A percentile compares a stretch with the other conserved stretches of the same genome.
Evolutionary conservation across 148 eudicot species (phyloP).

Genomic region (Tetragonia tetragonoides): DNA sequence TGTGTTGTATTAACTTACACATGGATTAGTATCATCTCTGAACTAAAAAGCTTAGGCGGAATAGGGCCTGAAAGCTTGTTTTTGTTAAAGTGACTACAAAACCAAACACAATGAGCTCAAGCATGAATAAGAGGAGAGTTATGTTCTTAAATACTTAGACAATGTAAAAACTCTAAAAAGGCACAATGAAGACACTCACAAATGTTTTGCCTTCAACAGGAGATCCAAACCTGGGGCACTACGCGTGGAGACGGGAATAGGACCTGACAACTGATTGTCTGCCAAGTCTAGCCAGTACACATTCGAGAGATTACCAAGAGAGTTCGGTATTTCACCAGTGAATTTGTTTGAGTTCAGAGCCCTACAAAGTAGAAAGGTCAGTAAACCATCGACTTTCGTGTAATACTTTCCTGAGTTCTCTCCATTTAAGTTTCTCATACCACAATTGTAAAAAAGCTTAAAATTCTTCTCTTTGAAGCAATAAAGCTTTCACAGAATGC

Average conservation of each 20-base stretch:
- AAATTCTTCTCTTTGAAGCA: background rate
- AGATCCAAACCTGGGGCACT: constrained; percentile 63
- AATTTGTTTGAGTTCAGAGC: constrained; percentile 86
- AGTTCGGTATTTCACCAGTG: constrained; percentile 66
- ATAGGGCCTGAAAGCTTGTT: constrained; percentile 78
- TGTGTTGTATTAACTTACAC: constrained; percentile 45
- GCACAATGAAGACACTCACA: constrained; percentile 45
- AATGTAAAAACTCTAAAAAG: background rate
- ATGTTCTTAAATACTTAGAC: background rate
- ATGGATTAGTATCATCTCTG: constrained; percentile 72
- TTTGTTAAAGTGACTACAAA: constrained; percentile 82
- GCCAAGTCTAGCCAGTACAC: constrained; percentile 92
- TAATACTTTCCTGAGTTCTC: too few species aligned
- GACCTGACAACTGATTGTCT: constrained; percentile 72
- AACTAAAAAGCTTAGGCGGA: constrained; percentile 63
- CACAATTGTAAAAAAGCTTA: background rate
- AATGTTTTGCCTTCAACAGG: constrained; percentile 71
- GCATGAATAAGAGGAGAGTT: background rate
- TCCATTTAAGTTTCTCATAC: background rate
- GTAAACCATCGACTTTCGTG: background rate
- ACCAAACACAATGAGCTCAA: constrained; percentile 4
- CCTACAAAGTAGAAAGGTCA: constrained; percentile 31
- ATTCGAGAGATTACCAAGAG: constrained; percentile 70
- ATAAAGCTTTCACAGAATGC: background rate
- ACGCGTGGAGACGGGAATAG: constrained; percentile 66